A percentile compares a stretch with the other conserved stretches of the same genome.
Evolutionary conservation across 169 alveolate genomes (phyloP).

Genomic region (Plasmodium malariae): DNA sequence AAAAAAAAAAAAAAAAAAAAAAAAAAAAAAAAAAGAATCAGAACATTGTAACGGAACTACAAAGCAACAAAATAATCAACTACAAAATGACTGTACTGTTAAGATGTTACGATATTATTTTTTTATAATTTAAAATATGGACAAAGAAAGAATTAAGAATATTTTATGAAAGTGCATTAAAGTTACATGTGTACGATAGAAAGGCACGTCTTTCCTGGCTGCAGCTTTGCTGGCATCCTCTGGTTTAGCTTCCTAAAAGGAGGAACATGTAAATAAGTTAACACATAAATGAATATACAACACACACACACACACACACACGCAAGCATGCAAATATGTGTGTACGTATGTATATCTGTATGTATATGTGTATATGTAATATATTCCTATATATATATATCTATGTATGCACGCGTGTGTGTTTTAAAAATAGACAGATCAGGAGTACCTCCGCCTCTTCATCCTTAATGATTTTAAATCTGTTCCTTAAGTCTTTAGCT

Average conservation of each 20-base stretch:
- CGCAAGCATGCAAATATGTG: background rate
- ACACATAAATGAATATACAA: conserved; percentile 50
- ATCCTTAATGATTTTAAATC: conserved; percentile 84
- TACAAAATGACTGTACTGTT: background rate
- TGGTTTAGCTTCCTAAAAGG: conserved; percentile 77
- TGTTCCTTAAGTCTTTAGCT: conserved; percentile 83
- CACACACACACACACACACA: conserved; percentile 60
- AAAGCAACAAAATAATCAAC: background rate
- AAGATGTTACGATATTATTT: conserved; percentile 76
- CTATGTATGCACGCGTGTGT: background rate
- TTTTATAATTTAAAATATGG: background rate
- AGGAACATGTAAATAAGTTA: background rate
- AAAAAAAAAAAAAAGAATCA: conserved; percentile 1
- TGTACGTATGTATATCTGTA: background rate
- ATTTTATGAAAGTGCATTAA: background rate
- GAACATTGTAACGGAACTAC: background rate
- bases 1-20: conserved; percentile 43
- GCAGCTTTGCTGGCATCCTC: conserved; percentile 53
- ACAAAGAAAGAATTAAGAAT: background rate
- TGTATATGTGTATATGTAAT: background rate
- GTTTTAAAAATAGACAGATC: background rate
- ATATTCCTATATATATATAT: background rate
- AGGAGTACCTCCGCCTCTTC: conserved; percentile 76
- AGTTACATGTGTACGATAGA: conserved; percentile 68
- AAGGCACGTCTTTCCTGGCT: conserved; percentile 32